These are phyloP conservation scores for Reticulascus tulasneorum DNA, from an alignment of 2,329 filamentous ascomycete species.

Conservation along the genomic window DNA sequence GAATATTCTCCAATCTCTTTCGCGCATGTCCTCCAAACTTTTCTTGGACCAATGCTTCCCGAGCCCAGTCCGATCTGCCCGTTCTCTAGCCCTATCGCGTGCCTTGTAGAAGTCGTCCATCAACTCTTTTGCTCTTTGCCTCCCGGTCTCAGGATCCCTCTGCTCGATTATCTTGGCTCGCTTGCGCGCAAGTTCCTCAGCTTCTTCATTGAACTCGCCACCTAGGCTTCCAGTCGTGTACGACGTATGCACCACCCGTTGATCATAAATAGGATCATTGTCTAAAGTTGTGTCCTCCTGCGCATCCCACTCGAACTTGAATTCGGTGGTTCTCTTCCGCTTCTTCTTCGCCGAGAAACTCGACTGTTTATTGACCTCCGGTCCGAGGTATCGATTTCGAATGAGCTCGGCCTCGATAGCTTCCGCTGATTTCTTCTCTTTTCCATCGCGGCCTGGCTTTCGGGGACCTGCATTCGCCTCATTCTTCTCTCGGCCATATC, in stretches of 20 bases:
- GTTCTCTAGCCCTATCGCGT: conserved; percentile 62
- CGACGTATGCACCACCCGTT: conserved; percentile 15
- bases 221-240: conserved; percentile 44
- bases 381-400: conserved; percentile 84
- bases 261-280: conserved; percentile 72
- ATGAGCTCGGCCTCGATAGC: conserved; percentile 71
- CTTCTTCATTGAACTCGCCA: conserved; percentile 49
- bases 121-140: conserved; percentile 71
- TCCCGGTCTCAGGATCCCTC: conserved; percentile 71
- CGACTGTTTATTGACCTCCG: conserved; percentile 74
- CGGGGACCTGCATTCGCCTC: conserved; percentile 49
- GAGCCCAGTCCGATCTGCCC: conserved; percentile 67
- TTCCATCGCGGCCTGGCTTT: conserved; percentile 28
- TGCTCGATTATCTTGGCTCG: conserved; percentile 68
- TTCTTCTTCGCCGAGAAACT: conserved; percentile 97
- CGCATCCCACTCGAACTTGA: conserved; percentile 96
- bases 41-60: conserved; percentile 98
- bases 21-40: conserved; percentile 86
- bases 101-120: conserved; percentile 74
- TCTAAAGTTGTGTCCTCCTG: conserved; percentile 87
- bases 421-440: conserved; percentile 43
- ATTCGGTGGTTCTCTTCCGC: conserved; percentile 83
- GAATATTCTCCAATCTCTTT: conserved; percentile 98
- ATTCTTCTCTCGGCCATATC: conserved; percentile 26
- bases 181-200: conserved; percentile 50